These are phyloP conservation scores for Wickerhamomyces chambardii DNA, from an alignment of 805 yeast genomes.

Conservation along the genomic window DNA sequence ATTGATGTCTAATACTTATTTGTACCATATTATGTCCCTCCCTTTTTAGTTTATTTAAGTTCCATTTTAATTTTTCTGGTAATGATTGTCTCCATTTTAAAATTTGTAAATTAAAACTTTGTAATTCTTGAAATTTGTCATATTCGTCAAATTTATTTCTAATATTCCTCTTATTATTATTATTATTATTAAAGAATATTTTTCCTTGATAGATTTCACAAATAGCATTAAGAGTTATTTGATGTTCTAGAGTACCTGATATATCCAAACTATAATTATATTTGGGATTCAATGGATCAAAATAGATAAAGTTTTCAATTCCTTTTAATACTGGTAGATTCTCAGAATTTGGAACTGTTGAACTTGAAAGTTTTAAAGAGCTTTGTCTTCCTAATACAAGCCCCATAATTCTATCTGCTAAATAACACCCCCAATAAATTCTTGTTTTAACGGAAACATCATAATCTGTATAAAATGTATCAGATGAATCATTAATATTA, in stretches of 20 bases:
- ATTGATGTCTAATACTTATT: slow-evolving; percentile 44
- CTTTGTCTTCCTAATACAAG: slow-evolving; percentile 52
- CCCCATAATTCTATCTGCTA: slow-evolving; percentile 57
- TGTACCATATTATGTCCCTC: slow-evolving; percentile 45
- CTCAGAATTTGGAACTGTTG: slow-evolving; percentile 50
- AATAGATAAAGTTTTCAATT: slow-evolving; percentile 49
- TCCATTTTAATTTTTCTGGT: slow-evolving; percentile 43
- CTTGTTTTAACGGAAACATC: slow-evolving; percentile 50
- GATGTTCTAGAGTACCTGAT: slow-evolving; percentile 29
- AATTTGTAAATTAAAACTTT: slow-evolving; percentile 39
- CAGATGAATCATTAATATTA: slow-evolving; percentile 23
- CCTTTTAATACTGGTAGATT: slow-evolving; percentile 53
- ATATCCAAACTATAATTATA: slow-evolving; percentile 21
- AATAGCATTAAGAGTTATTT: slow-evolving; percentile 31
- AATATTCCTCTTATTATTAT: slow-evolving; percentile 5
- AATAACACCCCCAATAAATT: slow-evolving; percentile 59
- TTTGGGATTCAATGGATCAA: slow-evolving; percentile 6
- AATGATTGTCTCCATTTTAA: slow-evolving; percentile 41
- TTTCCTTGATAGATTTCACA: slow-evolving; percentile 24
- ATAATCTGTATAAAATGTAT: slow-evolving; percentile 27
- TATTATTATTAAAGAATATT: slow-evolving; percentile 17
- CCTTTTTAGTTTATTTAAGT: slow-evolving; percentile 25
- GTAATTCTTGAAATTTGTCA: slow-evolving; percentile 25
- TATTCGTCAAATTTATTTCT: slow-evolving; percentile 11
- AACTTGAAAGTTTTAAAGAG: slow-evolving; percentile 42